Conservation (phyloP, 2,329 filamentous ascomycete species). For the Cytospora mali region DNA sequence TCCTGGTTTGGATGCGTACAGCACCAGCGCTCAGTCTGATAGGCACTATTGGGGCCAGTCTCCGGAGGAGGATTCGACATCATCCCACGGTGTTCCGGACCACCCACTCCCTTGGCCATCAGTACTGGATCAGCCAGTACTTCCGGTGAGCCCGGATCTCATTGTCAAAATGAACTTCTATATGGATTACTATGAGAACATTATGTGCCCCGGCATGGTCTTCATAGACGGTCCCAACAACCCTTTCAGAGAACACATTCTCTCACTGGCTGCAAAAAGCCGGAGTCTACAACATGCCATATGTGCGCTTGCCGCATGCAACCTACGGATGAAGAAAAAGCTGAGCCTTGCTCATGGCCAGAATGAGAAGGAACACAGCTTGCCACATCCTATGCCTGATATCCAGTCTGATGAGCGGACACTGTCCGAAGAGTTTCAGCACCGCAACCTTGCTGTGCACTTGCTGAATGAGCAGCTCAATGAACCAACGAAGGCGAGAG, state of each 20-base stretch:
- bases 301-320: constrained; percentile 85
- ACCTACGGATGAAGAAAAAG: constrained; percentile 81
- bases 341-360: constrained; percentile 57
- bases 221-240: constrained; percentile 86
- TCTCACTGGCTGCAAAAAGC: constrained; percentile 75
- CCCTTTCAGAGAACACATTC: constrained; percentile 81
- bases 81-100: constrained; percentile 45
- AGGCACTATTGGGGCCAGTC: constrained; percentile 51
- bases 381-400: constrained; percentile 40
- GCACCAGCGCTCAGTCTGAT: constrained; percentile 52
- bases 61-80: constrained; percentile 49
- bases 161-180: constrained; percentile 83
- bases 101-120: constrained; percentile 52
- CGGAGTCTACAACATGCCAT: constrained; percentile 90
- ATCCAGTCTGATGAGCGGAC: constrained; percentile 63
- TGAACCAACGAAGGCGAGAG: constrained; percentile 71
- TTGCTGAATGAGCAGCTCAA: constrained; percentile 83
- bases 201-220: constrained; percentile 89
- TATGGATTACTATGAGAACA: constrained; percentile 91
- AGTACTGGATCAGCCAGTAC: constrained; percentile 49
- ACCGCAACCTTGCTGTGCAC: constrained; percentile 76
- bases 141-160: constrained; percentile 62
- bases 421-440: constrained; percentile 79
- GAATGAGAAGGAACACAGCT: constrained; percentile 55
- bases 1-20: constrained; percentile 56